Percentiles rank a stretch among this genome's conserved stretches.
Conservation (phyloP, 345 rosid species). For the Heritiera fomes region DNA sequence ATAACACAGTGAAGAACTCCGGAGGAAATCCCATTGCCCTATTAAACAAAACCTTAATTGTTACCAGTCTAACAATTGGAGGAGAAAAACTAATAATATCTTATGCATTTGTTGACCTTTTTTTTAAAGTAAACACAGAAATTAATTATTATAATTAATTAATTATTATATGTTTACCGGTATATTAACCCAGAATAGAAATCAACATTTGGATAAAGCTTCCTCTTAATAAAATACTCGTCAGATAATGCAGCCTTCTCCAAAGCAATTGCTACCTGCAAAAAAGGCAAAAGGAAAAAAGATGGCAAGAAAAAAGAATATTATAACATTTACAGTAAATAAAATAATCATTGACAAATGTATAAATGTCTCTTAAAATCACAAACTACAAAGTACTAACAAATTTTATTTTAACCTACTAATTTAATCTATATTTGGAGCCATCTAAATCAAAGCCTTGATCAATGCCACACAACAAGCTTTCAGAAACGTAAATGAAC, state of each 20-base stretch:
- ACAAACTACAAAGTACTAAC: not conserved
- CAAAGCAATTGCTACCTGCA: constrained; percentile 90
- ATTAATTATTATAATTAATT: not conserved
- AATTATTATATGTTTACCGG: constrained; percentile 45
- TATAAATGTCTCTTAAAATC: not conserved
- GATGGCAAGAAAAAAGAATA: not conserved
- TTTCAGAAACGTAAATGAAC: constrained; percentile 11
- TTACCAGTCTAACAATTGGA: not conserved
- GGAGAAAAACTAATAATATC: constrained; percentile 11
- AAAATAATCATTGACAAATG: not conserved
- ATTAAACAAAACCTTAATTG: constrained; percentile 3
- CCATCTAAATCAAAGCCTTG: not conserved
- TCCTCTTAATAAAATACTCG: constrained; percentile 85
- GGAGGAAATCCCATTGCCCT: constrained; percentile 99
- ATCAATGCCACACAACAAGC: not conserved
- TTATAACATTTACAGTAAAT: not conserved
- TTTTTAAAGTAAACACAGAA: not conserved
- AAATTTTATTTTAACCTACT: not conserved
- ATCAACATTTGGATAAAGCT: constrained; percentile 96
- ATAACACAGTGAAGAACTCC: constrained; percentile 89
- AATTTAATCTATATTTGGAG: not conserved
- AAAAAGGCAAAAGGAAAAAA: not conserved
- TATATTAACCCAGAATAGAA: constrained; percentile 96
- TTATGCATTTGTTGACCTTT: not conserved
- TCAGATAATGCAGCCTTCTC: constrained; percentile 97